Percentiles rank a stretch among this genome's conserved stretches.
Conservation (phyloP, 495 filamentous ascomycete species). For the Podospora sp. region DNA sequence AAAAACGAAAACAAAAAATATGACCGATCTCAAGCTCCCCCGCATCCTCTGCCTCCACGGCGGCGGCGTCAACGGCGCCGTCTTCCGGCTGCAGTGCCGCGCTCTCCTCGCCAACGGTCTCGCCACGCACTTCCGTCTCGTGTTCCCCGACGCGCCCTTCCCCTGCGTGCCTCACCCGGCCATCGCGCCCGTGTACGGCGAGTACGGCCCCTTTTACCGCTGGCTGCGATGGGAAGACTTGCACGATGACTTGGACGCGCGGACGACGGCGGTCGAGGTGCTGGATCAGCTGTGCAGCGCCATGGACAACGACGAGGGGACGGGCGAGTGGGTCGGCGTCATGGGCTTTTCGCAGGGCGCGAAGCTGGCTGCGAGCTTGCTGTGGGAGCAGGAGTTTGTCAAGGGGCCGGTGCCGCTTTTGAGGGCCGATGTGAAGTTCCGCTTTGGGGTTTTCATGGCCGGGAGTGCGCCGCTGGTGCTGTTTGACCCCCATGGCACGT, state of each 20-base stretch:
- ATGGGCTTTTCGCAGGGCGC: slow-evolving; percentile 64
- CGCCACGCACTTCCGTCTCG: slow-evolving; percentile 55
- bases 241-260: slow-evolving; percentile 47
- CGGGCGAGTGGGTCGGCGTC: slow-evolving; percentile 59
- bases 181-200: slow-evolving; percentile 56
- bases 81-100: slow-evolving; percentile 63
- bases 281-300: slow-evolving; percentile 36
- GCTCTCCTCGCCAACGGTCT: slow-evolving; percentile 47
- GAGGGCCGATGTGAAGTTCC: slow-evolving; percentile 25
- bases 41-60: slow-evolving; percentile 72
- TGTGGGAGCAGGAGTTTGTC: slow-evolving; percentile 37
- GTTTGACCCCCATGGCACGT: slow-evolving; percentile 37
- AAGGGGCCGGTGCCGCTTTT: slow-evolving; percentile 15
- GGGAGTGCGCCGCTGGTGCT: slow-evolving; percentile 58
- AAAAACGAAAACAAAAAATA: too few species aligned
- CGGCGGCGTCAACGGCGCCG: slow-evolving; percentile 62
- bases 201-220: slow-evolving; percentile 58
- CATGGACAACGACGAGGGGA: slow-evolving; percentile 47
- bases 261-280: slow-evolving; percentile 27
- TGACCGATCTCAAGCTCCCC: slow-evolving; percentile 44
- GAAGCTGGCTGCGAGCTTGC: slow-evolving; percentile 57
- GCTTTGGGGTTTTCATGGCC: slow-evolving; percentile 55
- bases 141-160: slow-evolving; percentile 63
- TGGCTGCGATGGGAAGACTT: slow-evolving; percentile 60
- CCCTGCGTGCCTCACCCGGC: slow-evolving; percentile 51